A percentile compares a stretch with the other conserved stretches of the same genome.
These are phyloP conservation scores for Carex parvula DNA, from an alignment of 176 grass and related monocot genomes.

Conservation along the genomic window DNA sequence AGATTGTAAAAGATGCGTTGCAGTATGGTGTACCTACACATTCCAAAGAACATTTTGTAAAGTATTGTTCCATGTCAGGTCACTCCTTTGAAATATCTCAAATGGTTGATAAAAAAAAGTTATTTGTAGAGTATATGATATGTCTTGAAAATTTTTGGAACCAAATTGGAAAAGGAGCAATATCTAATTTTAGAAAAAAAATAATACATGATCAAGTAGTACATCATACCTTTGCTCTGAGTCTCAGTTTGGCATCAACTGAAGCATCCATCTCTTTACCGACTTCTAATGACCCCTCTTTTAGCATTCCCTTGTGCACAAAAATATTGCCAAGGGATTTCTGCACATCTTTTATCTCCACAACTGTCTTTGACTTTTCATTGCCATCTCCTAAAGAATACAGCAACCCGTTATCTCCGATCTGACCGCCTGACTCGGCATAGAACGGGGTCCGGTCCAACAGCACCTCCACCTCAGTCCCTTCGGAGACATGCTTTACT, in stretches of 20 bases:
- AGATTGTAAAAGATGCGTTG: slow-evolving; percentile 90
- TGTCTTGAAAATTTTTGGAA: background rate
- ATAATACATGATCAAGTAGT: background rate
- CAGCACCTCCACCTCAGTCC: slow-evolving; percentile 77
- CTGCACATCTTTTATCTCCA: slow-evolving; percentile 87
- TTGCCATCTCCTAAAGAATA: slow-evolving; percentile 43
- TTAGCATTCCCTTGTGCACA: slow-evolving; percentile 85
- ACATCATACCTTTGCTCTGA: slow-evolving; percentile 72
- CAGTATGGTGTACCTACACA: slow-evolving; percentile 89
- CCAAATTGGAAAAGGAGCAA: background rate
- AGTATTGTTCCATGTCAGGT: background rate
- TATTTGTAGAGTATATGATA: background rate
- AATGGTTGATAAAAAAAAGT: background rate
- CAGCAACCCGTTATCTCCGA: slow-evolving; percentile 89
- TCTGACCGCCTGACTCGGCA: slow-evolving; percentile 94
- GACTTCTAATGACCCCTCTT: slow-evolving; percentile 65
- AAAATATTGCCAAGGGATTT: slow-evolving; percentile 94
- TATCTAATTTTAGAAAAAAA: background rate
- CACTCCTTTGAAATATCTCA: background rate
- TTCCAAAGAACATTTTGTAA: background rate
- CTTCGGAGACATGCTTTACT: slow-evolving; percentile 63
- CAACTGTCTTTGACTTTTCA: slow-evolving; percentile 44
- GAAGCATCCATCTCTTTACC: slow-evolving; percentile 75
- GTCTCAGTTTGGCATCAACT: slow-evolving; percentile 78
- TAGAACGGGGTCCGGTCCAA: slow-evolving; percentile 95